Evolutionary conservation across 495 filamentous ascomycete species (phyloP).

Genomic region (Parathielavia hyrcaniae): DNA sequence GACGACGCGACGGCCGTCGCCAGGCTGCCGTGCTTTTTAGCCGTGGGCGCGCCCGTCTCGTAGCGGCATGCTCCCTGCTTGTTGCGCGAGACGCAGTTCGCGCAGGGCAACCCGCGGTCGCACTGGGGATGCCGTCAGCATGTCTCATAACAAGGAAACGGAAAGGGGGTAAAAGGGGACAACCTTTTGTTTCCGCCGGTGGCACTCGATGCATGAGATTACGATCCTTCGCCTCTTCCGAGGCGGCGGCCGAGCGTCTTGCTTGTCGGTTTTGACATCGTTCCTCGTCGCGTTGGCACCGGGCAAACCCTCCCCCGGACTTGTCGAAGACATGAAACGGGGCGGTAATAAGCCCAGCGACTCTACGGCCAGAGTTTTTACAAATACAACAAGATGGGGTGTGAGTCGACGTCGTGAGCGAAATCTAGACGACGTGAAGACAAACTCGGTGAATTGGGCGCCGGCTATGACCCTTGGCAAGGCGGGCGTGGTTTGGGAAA

Average conservation of each 20-base stretch:
- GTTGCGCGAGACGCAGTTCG: slow-evolving; percentile 52
- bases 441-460: no score
- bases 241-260: slow-evolving; percentile 28
- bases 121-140: slow-evolving; percentile 37
- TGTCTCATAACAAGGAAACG: not conserved
- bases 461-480: no score
- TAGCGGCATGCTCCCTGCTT: slow-evolving; percentile 46
- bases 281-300: not conserved
- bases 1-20: slow-evolving; percentile 17
- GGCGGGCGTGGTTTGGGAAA: no score
- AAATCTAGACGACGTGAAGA: no score
- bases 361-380: no score
- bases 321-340: slow-evolving; percentile 3
- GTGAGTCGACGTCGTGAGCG: not conserved
- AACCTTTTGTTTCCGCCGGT: slow-evolving; percentile 59
- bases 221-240: slow-evolving; percentile 55
- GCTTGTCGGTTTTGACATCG: not conserved
- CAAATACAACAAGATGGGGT: no score
- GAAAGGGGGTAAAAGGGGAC: not conserved
- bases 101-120: slow-evolving; percentile 55
- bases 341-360: no score
- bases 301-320: slow-evolving; percentile 1
- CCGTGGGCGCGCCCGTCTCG: slow-evolving; percentile 45
- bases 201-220: slow-evolving; percentile 58
- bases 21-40: slow-evolving; percentile 30